Base-by-base conservation (phyloP, 164 flowering plant species). In the Kingdonia uniflora region DNA sequence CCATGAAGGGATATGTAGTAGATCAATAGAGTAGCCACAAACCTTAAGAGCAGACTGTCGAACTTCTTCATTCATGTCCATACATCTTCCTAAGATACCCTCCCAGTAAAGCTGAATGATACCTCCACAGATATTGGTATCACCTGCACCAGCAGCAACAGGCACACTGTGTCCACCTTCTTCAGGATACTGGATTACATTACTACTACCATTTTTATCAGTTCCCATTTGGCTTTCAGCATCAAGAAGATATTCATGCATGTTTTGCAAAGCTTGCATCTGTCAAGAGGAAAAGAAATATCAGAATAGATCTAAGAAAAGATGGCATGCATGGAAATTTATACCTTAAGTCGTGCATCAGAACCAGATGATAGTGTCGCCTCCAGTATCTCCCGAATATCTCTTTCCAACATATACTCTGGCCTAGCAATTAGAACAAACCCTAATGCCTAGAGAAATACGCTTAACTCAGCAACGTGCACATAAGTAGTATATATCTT, bases 121-220 rank as follows among this genome's bases (percentile, higher is more conserved):
- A 55, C 97, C 95, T 14, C 99, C 99, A 72, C 96, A 92, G 4
- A 88, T 82, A 68, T 92, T 92, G 35, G 95, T 82, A 68, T 92
- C 99, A 60, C 96, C 96, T 15, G 99, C 96, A 59, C 99, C 96
- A 6, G 96, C 95, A 76, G 96, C 97, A 66, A 86, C 94, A 51
- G 99, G 95, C 21, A 88, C 95, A 65, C 59, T 64, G 1, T 71
- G 66, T 40, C 78, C 79, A 58, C 69, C 72, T 57, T 58, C 78
- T 35, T 42, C 69, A 37, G 85, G 25, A 67, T 58, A 23, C 39
- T 62, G 55, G 59, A 37, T 47, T 0, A 22, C 67, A 14, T 19
- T 73, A 59, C 61, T 42, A 55, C 65, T 57, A 60, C 52, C 57
- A 11, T 62, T 59, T 57, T 67, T 68, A 21, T 82, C 87, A 33